Base-by-base conservation (phyloP, 495 filamentous ascomycete genomes). In the Cryomyces minteri region DNA sequence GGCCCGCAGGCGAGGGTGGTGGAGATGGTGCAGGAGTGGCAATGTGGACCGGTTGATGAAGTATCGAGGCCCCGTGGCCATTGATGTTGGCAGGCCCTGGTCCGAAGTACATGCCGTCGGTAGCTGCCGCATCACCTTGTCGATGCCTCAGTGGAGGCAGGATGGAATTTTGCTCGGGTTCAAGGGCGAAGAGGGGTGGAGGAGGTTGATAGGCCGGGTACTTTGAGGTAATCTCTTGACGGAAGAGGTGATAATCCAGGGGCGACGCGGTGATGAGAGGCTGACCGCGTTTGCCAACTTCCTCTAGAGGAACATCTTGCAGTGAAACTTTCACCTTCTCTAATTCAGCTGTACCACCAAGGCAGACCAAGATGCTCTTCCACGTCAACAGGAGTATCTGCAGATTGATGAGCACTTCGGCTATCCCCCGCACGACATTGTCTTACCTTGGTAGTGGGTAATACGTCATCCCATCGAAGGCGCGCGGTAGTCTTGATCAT, bases 161-260 rank as follows among this genome's bases (percentile, higher is more conserved):
- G 43, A 95, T 84, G 0, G 86, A 87, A 51, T 84, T 88, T 45
- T 87, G 83, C 34, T 94, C 86, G 6, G 84, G 69, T 54, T 96
- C 87, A 1, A 98, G 68, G 1, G 88, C 84, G 47, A 98, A 76
- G 9, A 82, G 61, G 1, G 84, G 77, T 29, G 75, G 79, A 25
- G 90, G 92, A 4, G 90, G 88, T 48, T 87, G 79, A 60, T 96
- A 98, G 4, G 92, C 82, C 5, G 90, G 90, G 56, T 98, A 98
- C 65, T 98, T 98, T 0, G 90, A 96, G n/a, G 79, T 93, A 51
- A 98, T 86, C 60, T 98, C 90, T 59, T 96, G 88, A 29, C 92
- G 78, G 57, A 98, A 98, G 9, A 84, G 69, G 57, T 96, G 88
- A 55, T 98, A 98, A 55, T 98, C 92, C 7, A 98, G 68, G 9